These are phyloP conservation scores for Pseudogymnoascus sp. DNA, from an alignment of 2,329 filamentous ascomycete species.

Conservation along the genomic window DNA sequence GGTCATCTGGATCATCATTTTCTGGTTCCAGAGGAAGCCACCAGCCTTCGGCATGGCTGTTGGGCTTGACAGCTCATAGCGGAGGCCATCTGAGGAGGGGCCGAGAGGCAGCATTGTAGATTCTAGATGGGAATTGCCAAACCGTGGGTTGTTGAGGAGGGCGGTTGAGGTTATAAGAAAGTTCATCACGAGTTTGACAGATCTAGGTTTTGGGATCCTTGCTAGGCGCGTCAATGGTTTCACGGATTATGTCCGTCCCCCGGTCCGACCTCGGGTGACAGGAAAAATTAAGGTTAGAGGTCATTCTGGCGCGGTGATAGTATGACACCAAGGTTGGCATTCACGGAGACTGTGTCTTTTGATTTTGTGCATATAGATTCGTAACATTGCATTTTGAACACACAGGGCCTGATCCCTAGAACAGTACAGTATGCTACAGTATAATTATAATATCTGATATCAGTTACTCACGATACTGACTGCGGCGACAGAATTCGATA, in stretches of 20 bases:
- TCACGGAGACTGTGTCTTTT: not conserved
- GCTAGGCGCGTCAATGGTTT: slow-evolving; percentile 5
- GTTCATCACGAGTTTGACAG: not conserved
- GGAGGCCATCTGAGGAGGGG: slow-evolving; percentile 40
- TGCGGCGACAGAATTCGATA: not conserved
- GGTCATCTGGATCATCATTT: slow-evolving; percentile 54
- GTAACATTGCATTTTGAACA: not conserved
- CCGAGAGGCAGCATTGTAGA: not conserved
- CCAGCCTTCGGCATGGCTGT: slow-evolving; percentile 48
- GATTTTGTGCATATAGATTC: not conserved
- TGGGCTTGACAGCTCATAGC: slow-evolving; percentile 49
- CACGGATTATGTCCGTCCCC: not conserved
- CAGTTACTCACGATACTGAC: not conserved
- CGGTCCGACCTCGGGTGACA: not conserved
- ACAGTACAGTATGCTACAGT: too few relatives aligned
- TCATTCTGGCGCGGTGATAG: not conserved
- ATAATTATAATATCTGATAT: not conserved
- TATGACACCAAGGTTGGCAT: not conserved
- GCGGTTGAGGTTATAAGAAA: slow-evolving; percentile 6
- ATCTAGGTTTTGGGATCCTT: slow-evolving; percentile 7
- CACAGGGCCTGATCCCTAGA: not conserved
- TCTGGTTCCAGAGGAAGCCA: slow-evolving; percentile 52
- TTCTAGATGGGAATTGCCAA: not conserved
- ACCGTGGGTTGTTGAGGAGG: not conserved
- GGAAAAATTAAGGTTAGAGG: not conserved